Conservation (phyloP, 768 basidiomycete species). For the Cystofilobasidium capitatum region DNA sequence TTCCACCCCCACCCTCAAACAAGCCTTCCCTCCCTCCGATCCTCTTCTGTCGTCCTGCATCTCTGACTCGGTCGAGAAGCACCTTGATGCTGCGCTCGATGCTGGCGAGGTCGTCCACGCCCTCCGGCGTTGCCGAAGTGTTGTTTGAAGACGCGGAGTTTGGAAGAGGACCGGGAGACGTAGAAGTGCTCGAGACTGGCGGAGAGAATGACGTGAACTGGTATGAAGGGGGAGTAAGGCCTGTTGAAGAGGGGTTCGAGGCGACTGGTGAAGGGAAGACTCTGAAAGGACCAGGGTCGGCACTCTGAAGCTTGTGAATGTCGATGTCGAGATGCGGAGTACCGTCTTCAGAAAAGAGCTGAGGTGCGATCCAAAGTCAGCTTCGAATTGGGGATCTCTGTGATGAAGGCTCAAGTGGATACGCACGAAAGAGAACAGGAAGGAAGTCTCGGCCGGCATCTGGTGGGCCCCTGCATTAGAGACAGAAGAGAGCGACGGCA, state of each 20-base stretch:
- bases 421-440: slow-evolving; percentile 19
- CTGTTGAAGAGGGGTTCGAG: no score
- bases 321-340: no score
- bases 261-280: no score
- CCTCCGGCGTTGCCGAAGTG: not conserved
- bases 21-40: not conserved
- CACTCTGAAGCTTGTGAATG: no score
- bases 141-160: not conserved
- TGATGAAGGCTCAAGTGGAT: not conserved
- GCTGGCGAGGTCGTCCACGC: not conserved
- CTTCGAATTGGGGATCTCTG: not conserved
- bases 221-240: not conserved
- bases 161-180: not conserved
- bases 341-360: not conserved
- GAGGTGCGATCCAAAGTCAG: not conserved
- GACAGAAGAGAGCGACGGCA: not conserved
- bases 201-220: not conserved
- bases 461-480: not conserved
- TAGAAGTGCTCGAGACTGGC: not conserved
- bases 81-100: not conserved
- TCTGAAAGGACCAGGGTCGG: no score
- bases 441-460: not conserved
- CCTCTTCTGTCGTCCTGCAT: not conserved
- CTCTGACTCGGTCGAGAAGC: not conserved
- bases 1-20: not conserved